Base-by-base conservation (phyloP, 106 monocot species). In the Platanthera guangdongensis region DNA sequence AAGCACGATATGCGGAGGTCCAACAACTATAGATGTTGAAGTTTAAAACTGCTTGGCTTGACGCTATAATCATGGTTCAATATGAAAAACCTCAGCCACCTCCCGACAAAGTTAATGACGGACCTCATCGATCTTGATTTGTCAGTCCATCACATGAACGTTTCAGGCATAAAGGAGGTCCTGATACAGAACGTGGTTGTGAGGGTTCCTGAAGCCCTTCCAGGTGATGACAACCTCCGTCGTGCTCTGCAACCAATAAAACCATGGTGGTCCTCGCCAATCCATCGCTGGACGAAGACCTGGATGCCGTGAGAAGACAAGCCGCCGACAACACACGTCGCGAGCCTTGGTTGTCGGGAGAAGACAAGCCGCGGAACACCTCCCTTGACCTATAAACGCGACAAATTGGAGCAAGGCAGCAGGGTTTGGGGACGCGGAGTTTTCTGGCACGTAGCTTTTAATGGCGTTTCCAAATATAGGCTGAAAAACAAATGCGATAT, bases 81-180 rank as follows among this genome's bases (percentile, higher is more conserved):
- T 77, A 76, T 11, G 82, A 25, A 78, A 70, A 80, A 79, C 18
- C 6, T 48, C 7, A 51, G 25, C 68, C 81, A 84, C 55, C 88
- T 82, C 1, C 19, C 82, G 50, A 80, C 88, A 22, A 80, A 59
- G 82, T 62, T 88, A 49, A 88, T 84, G 88, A 79, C 6, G 15
- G 82, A 53, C 7, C 49, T 88, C 53, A 51, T 77, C 30, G 82
- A 82, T 14, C 74, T 88, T 16, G 77, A 82, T 22, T 74, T 85
- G 51, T 54, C 50, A 2, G 88, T 88, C 32, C 77, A 78, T 28
- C 84, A 88, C 52, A 84, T 78, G 47, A 87, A 77, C 22, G 68
- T 82, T 54, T 80, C 80, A 4, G 63, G 46, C 74, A 6, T 80
- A 19, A 80, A 75, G 47, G 80, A 75, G 8, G 15, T 75, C 21